Evolutionary conservation across 2,329 filamentous ascomycete genomes (phyloP), one percentile per base, ranked within the genome.

Genomic region (Leptodontidium sp.): DNA sequence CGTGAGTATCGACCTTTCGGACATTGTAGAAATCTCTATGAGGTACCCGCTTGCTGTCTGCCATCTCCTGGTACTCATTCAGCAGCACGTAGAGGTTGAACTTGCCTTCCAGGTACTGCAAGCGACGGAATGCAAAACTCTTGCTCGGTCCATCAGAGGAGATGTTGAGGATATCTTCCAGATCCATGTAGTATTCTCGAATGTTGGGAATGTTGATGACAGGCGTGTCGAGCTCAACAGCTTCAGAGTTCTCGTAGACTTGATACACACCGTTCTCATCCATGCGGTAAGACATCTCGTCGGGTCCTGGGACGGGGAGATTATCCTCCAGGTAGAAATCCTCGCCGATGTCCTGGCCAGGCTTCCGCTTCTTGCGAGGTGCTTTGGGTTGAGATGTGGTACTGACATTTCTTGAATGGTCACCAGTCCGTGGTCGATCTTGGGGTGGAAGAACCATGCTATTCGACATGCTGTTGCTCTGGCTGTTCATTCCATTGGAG

Each of bases 1-100:
- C 96, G 85, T 99, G 96, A 9, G 96, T 99, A 78, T 99, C 96
- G 62, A 99, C 96, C 80, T 99, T 99, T 78, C 96, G 88, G 61
- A 99, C 96, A 78, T 99, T 99, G 84, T 99, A 99, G 78, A 99
- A 99, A 81, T 99, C 96, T 83, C 96, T 90, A 81, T 99, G 96
- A 2, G 96, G 96, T 65, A 98, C 96, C 76, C 93, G 95, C 80
- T 99, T 99, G 79, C 93, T 98, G 83, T 99, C 96, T 68, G 96
- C 95, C 64, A 97, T 96, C 81, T 99, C 96, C 78, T 98, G 94
- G 75, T 98, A 98, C 80, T 98, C 96, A 78, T 99, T 98, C 68
- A 98, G 84, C 38, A 99, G 87, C 26, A 90, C 88, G 78, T 99
- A 98, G 26, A 99, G 86, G 78, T 98, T 97, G 82, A 97, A 99